Conservation (phyloP, 1,284 basidiomycete species). For the Ganoderma sinense region DNA sequence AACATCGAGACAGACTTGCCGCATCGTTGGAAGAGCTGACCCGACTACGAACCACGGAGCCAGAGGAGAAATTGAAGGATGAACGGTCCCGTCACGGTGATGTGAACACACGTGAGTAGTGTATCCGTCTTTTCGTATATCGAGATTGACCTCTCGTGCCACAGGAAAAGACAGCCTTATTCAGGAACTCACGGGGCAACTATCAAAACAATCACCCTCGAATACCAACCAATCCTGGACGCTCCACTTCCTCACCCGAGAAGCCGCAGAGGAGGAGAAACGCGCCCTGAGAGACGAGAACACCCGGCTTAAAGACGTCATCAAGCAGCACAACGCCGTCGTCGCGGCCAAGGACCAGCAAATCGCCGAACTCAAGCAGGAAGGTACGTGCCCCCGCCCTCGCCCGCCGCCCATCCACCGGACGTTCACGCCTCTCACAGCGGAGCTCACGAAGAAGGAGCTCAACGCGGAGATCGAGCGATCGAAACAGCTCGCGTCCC, state of each 20-base stretch:
- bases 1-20: slow-evolving; percentile 45
- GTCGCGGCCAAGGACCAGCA: slow-evolving; percentile 55
- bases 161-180: slow-evolving; percentile 66
- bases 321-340: slow-evolving; percentile 51
- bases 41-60: slow-evolving; percentile 64
- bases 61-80: slow-evolving; percentile 60
- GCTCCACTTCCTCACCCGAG: slow-evolving; percentile 73
- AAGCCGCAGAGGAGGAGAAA: slow-evolving; percentile 75
- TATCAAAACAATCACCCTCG: slow-evolving; percentile 61
- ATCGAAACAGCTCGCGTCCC: slow-evolving; percentile 53
- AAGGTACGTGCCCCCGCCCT: slow-evolving; percentile 45
- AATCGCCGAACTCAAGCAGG: slow-evolving; percentile 53
- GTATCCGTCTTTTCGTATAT: slow-evolving; percentile 11
- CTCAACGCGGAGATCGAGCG: slow-evolving; percentile 69
- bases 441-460: slow-evolving; percentile 56
- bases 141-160: slow-evolving; percentile 2
- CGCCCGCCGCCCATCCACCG: not conserved
- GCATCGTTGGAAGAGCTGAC: slow-evolving; percentile 63
- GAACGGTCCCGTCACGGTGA: slow-evolving; percentile 57
- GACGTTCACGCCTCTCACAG: slow-evolving; percentile 5
- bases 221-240: slow-evolving; percentile 46
- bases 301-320: slow-evolving; percentile 48
- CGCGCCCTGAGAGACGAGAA: slow-evolving; percentile 58
- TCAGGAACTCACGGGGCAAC: slow-evolving; percentile 60
- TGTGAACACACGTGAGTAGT: slow-evolving; percentile 54